phyloP scores from a whole-genome alignment of 2,329 filamentous ascomycete genomes.

The Macrophomina tecta region DNA sequence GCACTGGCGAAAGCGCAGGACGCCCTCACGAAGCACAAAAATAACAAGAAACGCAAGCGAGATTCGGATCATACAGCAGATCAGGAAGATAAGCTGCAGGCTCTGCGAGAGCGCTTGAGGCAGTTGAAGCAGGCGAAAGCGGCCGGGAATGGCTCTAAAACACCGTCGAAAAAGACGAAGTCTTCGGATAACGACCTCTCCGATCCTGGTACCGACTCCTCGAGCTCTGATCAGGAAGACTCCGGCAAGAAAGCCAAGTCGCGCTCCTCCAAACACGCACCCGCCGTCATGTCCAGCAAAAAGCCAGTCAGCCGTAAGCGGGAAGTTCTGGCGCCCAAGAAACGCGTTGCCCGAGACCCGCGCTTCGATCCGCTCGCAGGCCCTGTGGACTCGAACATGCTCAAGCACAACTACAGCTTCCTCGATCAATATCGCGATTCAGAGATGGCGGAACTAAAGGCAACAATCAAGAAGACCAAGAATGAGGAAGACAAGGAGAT shows the following conservation, averaged over 20 bases:
- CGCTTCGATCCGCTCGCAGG: slow-evolving; percentile 77
- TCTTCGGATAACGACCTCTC: slow-evolving; percentile 27
- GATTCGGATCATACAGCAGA: slow-evolving; percentile 43
- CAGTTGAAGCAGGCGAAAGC: slow-evolving; percentile 47
- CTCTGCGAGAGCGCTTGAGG: slow-evolving; percentile 51
- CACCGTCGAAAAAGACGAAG: slow-evolving; percentile 28
- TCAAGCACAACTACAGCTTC: slow-evolving; percentile 82
- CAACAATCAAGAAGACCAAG: slow-evolving; percentile 70
- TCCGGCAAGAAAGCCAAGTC: slow-evolving; percentile 46
- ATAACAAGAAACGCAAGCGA: slow-evolving; percentile 50
- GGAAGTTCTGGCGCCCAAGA: slow-evolving; percentile 69
- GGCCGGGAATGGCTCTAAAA: slow-evolving; percentile 32
- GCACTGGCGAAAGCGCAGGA: slow-evolving; percentile 87
- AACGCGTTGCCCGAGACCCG: slow-evolving; percentile 73
- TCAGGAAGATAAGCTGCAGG: slow-evolving; percentile 55
- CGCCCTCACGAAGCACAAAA: slow-evolving; percentile 57
- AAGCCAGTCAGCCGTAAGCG: slow-evolving; percentile 81
- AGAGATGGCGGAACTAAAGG: slow-evolving; percentile 80
- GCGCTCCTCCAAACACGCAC: slow-evolving; percentile 84
- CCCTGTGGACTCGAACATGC: slow-evolving; percentile 61
- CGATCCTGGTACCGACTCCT: background rate
- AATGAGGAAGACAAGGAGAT: slow-evolving; percentile 68
- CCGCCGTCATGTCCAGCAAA: slow-evolving; percentile 81
- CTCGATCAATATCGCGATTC: slow-evolving; percentile 81
- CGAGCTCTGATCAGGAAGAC: slow-evolving; percentile 31